Evolutionary conservation across 169 alveolate species (phyloP).

Genomic region (Plasmodium gaboni): DNA sequence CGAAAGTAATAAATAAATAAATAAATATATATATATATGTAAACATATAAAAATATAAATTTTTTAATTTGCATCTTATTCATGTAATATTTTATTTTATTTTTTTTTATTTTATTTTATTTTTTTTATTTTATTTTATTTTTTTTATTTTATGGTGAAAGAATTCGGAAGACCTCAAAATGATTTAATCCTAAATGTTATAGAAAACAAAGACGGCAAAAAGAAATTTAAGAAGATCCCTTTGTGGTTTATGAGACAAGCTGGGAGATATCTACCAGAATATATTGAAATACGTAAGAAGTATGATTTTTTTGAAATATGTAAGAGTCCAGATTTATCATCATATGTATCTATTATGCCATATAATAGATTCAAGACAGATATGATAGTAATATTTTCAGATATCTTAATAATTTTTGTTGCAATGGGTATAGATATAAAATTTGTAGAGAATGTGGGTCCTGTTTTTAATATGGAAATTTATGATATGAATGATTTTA

Average conservation of each 20-base stretch:
- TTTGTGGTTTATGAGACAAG: slow-evolving; percentile 91
- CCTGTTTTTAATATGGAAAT: slow-evolving; percentile 80
- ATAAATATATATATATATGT: neutral
- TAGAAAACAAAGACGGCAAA: slow-evolving; percentile 58
- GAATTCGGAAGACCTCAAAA: slow-evolving; percentile 45
- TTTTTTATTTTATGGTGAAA: neutral
- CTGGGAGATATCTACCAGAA: slow-evolving; percentile 91
- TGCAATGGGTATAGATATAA: slow-evolving; percentile 52
- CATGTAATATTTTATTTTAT: neutral
- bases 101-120: neutral
- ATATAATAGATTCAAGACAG: slow-evolving; percentile 79
- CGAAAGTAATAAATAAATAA: slow-evolving; percentile 10
- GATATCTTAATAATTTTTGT: slow-evolving; percentile 90
- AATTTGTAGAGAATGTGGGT: slow-evolving; percentile 40
- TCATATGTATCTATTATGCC: slow-evolving; percentile 90
- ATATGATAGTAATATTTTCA: slow-evolving; percentile 88
- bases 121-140: neutral
- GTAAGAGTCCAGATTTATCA: slow-evolving; percentile 87
- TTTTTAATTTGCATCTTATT: neutral
- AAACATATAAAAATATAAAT: neutral
- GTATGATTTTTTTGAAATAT: slow-evolving; percentile 84
- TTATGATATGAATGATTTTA: slow-evolving; percentile 26
- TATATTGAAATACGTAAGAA: slow-evolving; percentile 78
- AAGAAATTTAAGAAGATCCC: slow-evolving; percentile 80
- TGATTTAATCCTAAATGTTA: slow-evolving; percentile 43